Evolutionary conservation across 1,139 yeast genomes (phyloP), one percentile per base, ranked within the genome.

Genomic region (Debaryomyces fabryi): DNA sequence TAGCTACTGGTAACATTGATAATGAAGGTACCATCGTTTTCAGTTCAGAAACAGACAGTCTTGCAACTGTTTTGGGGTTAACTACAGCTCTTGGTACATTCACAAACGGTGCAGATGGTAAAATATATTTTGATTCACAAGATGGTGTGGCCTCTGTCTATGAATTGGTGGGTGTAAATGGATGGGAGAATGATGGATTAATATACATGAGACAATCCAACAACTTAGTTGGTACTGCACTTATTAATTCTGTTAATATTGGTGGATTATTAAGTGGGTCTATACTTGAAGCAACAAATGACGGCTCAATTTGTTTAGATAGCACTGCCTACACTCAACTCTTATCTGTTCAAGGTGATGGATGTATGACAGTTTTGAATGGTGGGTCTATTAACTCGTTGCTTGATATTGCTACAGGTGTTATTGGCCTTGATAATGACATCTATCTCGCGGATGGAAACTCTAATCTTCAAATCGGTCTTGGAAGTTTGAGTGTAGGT

Each of bases 401-500:
- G 24, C 38, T 35, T 15, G 38, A 35, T 35, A 18, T 35, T 20
- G 38, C 38, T 15, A 35, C 38, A 13, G 38, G 38, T 3, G 38
- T 35, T 35, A 15, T 35, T 10, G n/a, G 32, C 3, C 29, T 38
- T 38, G 41, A 38, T 20, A 38, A 38, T 38, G 41, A 38, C 29
- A 38, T 38, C 18, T 38, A 38, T 38, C 30, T 38, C 13, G 41
- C 41, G 21, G 41, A 38, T 38, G 16, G 18, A 38, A 20, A 38
- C 2, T 38, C 41, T 38, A 38, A 38, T 25, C 29, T 38, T 20
- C 41, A 38, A 23, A 38, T 24, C 3, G 41, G 41, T 21, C 41
- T 38, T 38, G 41, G 41, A 38, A 38, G 41, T 38, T 38, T 38
- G 41, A 38, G 41, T 38, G 5, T 38, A n/a, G 41, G 41, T 38